phyloP scores from a whole-genome alignment of 176 grass and related monocot species.

The Bothriochloa decipiens region DNA sequence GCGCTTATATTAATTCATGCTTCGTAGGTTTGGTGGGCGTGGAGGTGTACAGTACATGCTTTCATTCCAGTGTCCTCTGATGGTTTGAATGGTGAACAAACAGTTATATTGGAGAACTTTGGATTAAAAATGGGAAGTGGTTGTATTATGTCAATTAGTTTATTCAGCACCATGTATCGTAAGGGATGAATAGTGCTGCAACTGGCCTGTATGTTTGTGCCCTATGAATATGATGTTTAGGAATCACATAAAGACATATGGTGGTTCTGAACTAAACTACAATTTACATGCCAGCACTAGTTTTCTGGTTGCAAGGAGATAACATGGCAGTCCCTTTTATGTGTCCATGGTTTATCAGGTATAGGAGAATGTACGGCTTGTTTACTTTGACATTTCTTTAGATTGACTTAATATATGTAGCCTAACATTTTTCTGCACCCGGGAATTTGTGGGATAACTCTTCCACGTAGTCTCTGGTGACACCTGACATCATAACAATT shows the following conservation, averaged over 20 bases:
- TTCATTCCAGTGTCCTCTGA: background rate
- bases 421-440: background rate
- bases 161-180: background rate
- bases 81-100: background rate
- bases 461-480: constrained; percentile 14
- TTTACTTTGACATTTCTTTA: background rate
- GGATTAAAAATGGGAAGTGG: background rate
- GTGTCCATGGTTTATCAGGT: background rate
- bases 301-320: background rate
- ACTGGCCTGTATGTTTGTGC: background rate
- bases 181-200: background rate
- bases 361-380: background rate
- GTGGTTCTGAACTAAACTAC: constrained; percentile 21
- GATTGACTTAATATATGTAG: background rate
- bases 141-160: background rate
- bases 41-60: background rate
- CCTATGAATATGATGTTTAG: constrained; percentile 8
- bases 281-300: background rate
- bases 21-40: background rate
- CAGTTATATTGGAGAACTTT: background rate
- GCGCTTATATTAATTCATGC: background rate
- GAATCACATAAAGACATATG: constrained; percentile 10
- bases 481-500: background rate
- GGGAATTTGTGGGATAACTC: background rate
- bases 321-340: background rate